These are phyloP conservation scores for Effrenium voratum DNA, from an alignment of 73 alveolate species.

Conservation along the genomic window DNA sequence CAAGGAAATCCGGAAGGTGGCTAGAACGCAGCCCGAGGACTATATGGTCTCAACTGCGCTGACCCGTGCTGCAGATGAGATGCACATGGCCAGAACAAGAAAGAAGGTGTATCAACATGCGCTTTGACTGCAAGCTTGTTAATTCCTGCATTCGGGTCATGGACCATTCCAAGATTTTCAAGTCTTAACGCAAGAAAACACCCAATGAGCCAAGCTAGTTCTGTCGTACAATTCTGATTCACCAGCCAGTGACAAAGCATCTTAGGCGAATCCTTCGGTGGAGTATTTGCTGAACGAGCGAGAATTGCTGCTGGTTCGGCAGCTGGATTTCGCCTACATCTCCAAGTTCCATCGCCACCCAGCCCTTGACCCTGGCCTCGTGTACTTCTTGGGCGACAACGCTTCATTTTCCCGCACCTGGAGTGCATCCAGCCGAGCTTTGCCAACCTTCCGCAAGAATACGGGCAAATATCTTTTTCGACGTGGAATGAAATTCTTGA, in stretches of 20 bases:
- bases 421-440: not conserved
- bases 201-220: too few species aligned
- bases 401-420: not conserved
- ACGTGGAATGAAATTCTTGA: not conserved
- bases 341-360: not conserved
- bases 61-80: not conserved
- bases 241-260: too few species aligned
- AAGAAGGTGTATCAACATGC: not conserved
- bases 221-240: too few species aligned
- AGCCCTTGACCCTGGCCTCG: not conserved
- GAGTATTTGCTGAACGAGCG: conserved; percentile 1
- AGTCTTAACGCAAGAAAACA: too few species aligned
- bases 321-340: not conserved
- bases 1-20: not conserved
- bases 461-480: not conserved
- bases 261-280: not conserved
- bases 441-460: not conserved
- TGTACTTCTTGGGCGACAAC: conserved; percentile 7
- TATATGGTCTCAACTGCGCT: not conserved
- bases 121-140: too few species aligned
- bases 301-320: not conserved
- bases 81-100: not conserved
- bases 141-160: too few species aligned
- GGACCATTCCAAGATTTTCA: too few species aligned
- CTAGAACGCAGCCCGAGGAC: not conserved